Evolutionary conservation across 371 early-diverging fungal genomes (phyloP).

Genomic region (Haplosporangium sp.): DNA sequence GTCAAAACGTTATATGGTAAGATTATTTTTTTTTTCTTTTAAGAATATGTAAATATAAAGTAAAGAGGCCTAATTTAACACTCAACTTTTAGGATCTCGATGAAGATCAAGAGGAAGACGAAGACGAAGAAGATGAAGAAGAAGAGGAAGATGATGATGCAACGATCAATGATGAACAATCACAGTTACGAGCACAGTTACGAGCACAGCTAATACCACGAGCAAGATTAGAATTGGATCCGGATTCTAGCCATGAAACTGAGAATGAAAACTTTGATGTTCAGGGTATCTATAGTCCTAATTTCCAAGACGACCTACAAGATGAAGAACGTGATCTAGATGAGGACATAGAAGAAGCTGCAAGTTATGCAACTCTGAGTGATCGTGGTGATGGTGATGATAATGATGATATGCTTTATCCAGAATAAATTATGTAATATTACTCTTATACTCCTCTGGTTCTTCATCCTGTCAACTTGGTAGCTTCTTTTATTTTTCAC

Average conservation of each 20-base stretch:
- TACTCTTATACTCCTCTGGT: too few species aligned
- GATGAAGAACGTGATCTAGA: slow-evolving; percentile 25
- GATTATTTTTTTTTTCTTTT: too few species aligned
- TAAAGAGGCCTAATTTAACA: too few species aligned
- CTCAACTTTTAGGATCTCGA: background rate
- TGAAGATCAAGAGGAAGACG: slow-evolving; percentile 24
- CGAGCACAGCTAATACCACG: background rate
- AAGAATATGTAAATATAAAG: too few species aligned
- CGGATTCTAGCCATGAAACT: background rate
- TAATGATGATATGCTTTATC: background rate
- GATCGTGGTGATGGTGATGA: slow-evolving; percentile 3
- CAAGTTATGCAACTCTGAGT: slow-evolving; percentile 6
- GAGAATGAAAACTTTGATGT: background rate
- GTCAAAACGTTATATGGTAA: slow-evolving; percentile 29
- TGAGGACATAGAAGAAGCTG: slow-evolving; percentile 28
- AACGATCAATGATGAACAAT: background rate
- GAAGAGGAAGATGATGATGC: slow-evolving; percentile 14
- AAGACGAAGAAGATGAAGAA: slow-evolving; percentile 29
- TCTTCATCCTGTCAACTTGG: too few species aligned
- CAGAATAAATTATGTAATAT: too few species aligned
- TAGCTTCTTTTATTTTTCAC: too few species aligned
- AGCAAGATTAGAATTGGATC: background rate
- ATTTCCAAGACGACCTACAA: background rate
- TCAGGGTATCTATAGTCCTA: background rate
- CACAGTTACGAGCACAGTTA: background rate